Evolutionary conservation across 176 grass and related monocot genomes (phyloP), one percentile per base, ranked within the genome.

Genomic region (Areca catechu): DNA sequence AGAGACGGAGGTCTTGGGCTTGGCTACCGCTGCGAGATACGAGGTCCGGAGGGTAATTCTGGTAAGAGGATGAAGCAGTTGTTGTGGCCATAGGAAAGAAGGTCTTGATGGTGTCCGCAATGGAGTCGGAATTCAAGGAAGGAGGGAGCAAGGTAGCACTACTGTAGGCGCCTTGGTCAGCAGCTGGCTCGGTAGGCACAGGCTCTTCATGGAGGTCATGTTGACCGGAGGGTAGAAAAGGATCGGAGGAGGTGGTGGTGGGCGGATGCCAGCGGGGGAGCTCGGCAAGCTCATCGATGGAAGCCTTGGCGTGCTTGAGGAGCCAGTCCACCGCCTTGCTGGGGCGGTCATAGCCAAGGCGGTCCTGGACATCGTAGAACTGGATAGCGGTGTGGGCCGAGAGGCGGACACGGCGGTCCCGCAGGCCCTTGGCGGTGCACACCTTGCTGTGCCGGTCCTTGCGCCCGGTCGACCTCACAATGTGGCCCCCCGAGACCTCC

Each of bases 401-500:
- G 24, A 67, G 65, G n/a, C 65, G 65, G 27, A 67, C 65, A n/a
- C 65, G 28, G 4, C 65, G 24, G 15, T 67, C 65, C 1, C 65
- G 65, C 7, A 67, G 65, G 18, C 65, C 65, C 51, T 67, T 67
- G 7, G 65, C 65, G 4, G 65, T 67, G 65, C 54, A 67, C n/a
- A 67, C 65, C 18, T 67, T 67, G 65, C 65, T 67, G 65, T 67
- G 65, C 65, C 65, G 51, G 23, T 67, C 65, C 27, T 67, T 67
- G 4, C 65, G 51, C n/a, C 65, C 65, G 17, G 65, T 54, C 14
- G 65, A 50, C 9, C 65, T 51, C 50, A 43, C 34, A 43, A 43
- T 43, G 34, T 43, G 34, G 34, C 34, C 34, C 34, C 34, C 34
- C 34, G 34, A 3, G 34, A 43, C 34, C 34, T 43, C 34, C 34